Base-by-base conservation (phyloP, 2,329 filamentous ascomycete genomes). In the Aspergillus sp. region DNA sequence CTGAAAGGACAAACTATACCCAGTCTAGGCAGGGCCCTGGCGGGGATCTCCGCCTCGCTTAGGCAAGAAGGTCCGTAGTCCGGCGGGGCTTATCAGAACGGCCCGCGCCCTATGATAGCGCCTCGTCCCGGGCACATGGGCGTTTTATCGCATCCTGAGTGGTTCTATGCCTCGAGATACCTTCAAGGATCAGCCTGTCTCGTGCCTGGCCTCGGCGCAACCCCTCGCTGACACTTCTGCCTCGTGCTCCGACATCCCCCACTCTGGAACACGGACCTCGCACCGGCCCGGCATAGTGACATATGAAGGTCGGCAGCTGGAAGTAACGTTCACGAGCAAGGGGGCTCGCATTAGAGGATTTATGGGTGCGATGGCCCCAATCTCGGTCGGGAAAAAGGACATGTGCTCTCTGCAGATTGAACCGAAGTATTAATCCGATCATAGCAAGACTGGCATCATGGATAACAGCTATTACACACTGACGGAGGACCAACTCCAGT, bases 401-500 rank as follows among this genome's bases (percentile, higher is more conserved):
- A 60, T 57, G 44, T 38, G 52, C 39, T 42, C n/a, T 42, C 39
- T 42, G 39, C 39, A 19, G 17, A 2, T 6, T 10, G 17, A 38
- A 38, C 7, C 13, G 15, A 17, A 36, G 19, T 6, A n/a, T 21
- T 11, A 6, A 1, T 53, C 36, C 21, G 5, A 53, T 25, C 30
- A 19, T 19, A 42, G 3, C 11, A 42, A 41, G 17, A 30, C 15
- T 23, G n/a, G 15, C 23, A 57, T 13, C 32, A 68, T 70, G 67
- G 60, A 70, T 11, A 68, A 68, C 49, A 65, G 21, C 21, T 42
- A 68, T 50, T 68, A 66, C 41, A 2, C 58, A 23, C 25, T 70
- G 27, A 62, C 61, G 4, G 42, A 61, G n/a, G 64, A 66, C 23
- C 68, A 71, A 44, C 57, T 68, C 3, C 63, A 62, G 11, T 69